Evolutionary conservation across 2,329 filamentous ascomycete genomes (phyloP), one percentile per base, ranked within the genome.

Genomic region (Fusarium zealandicum): DNA sequence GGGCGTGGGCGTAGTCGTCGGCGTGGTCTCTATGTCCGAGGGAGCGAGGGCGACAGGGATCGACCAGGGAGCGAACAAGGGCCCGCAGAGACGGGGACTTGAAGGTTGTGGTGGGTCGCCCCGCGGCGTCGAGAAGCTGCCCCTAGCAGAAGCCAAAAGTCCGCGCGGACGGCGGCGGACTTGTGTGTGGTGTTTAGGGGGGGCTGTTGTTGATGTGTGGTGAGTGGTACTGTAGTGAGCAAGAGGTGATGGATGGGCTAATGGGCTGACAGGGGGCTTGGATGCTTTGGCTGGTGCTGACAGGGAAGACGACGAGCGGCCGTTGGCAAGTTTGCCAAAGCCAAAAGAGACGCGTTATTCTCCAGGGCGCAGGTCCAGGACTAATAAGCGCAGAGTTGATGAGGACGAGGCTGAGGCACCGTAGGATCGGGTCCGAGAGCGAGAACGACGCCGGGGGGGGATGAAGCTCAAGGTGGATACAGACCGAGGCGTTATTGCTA

Each of bases 1-100:
- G 54, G 51, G 58, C 18, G 59, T 68, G 64, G 8, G 17, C 42
- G 53, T 67, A 71, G 57, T 51, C 40, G 64, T 74, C 72, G 72
- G 72, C 68, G 61, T 66, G 66, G 65, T 73, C 62, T 71, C 74
- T 76, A 75, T 76, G 73, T 76, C 74, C 74, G 74, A 76, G 72
- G 65, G 59, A 53, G 68, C 68, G 68, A 70, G 67, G 52, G 57
- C 42, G 39, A 49, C 57, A 63, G 58, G 64, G 61, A 58, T 62
- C 39, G 43, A 39, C 32, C 39, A 63, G 52, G 48, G 51, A 61
- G 54, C n/a, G 33, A 27, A 28, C 37, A 37, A 46, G 49, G 59
- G 16, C 30, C 54, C 44, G 41, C 50, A 59, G 20, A 14, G 45
- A 45, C 50, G 51, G 42, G 42, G 52, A 51, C 44, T 48, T 47